These are phyloP conservation scores for Beauveria rudraprayagi DNA, from an alignment of 2,329 filamentous ascomycete species.

Conservation along the genomic window DNA sequence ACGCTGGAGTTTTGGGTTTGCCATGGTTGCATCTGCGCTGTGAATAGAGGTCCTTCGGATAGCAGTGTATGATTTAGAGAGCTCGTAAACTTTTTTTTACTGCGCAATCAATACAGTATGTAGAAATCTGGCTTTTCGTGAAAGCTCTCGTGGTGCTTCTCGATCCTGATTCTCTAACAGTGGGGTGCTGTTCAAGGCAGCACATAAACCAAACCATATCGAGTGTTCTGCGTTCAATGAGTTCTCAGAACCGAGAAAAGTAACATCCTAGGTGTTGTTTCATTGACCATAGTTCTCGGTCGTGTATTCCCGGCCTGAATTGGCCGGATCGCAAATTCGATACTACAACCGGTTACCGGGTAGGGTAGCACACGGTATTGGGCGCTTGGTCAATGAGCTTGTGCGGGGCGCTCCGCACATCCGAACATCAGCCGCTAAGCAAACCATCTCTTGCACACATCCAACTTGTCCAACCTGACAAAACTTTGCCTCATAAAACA, in stretches of 20 bases:
- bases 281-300: background rate
- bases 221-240: background rate
- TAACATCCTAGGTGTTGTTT: no score
- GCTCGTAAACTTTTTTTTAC: background rate
- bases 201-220: background rate
- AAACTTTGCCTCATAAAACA: conserved; percentile 27
- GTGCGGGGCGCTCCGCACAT: conserved; percentile 4
- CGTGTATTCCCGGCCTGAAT: background rate
- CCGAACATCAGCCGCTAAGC: conserved; percentile 11
- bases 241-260: background rate
- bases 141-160: no score
- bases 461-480: conserved; percentile 23
- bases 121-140: background rate
- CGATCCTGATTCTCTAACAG: no score
- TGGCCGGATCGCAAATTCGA: background rate
- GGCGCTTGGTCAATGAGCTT: conserved; percentile 1
- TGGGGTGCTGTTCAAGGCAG: no score
- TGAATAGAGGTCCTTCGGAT: background rate
- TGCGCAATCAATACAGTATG: background rate
- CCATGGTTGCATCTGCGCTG: background rate
- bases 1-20: conserved; percentile 12
- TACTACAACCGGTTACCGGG: background rate
- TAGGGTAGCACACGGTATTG: conserved; percentile 3
- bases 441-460: conserved; percentile 3
- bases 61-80: background rate